Conservation (phyloP, 2,329 filamentous ascomycete species). For the Acrocalymma vagum region DNA sequence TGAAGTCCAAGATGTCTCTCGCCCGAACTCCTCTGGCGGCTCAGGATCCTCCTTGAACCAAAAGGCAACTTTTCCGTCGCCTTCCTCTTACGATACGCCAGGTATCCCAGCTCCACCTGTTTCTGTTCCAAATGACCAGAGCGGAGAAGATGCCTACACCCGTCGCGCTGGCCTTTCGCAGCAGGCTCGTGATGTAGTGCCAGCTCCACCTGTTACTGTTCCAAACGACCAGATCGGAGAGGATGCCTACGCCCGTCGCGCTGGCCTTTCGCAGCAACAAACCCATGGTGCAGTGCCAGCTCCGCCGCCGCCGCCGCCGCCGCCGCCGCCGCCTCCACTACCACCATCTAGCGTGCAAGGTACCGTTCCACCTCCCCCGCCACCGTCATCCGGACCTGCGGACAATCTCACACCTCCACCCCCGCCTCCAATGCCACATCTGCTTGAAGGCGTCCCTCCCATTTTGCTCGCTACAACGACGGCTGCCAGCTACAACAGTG, state of each 20-base stretch:
- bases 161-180: slow-evolving; percentile 29
- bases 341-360: slow-evolving; percentile 20
- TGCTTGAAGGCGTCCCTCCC: slow-evolving; percentile 51
- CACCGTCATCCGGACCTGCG: slow-evolving; percentile 16
- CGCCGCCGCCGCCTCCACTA: slow-evolving; percentile 8
- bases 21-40: slow-evolving; percentile 20
- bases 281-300: not conserved
- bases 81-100: slow-evolving; percentile 39
- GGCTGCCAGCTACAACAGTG: slow-evolving; percentile 35
- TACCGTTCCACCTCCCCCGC: slow-evolving; percentile 22
- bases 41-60: no score
- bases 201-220: slow-evolving; percentile 16
- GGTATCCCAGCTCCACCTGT: slow-evolving; percentile 55
- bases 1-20: slow-evolving; percentile 17
- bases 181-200: slow-evolving; percentile 13
- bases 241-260: not conserved
- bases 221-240: slow-evolving; percentile 18
- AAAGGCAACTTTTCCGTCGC: slow-evolving; percentile 58
- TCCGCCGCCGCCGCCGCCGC: slow-evolving; percentile 4
- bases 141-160: slow-evolving; percentile 27
- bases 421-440: slow-evolving; percentile 63
- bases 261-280: not conserved
- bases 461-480: slow-evolving; percentile 7
- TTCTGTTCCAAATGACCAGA: no score
- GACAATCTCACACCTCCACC: slow-evolving; percentile 43